Conservation (phyloP, 2,329 filamentous ascomycete genomes). For the Lojkania enalia region DNA sequence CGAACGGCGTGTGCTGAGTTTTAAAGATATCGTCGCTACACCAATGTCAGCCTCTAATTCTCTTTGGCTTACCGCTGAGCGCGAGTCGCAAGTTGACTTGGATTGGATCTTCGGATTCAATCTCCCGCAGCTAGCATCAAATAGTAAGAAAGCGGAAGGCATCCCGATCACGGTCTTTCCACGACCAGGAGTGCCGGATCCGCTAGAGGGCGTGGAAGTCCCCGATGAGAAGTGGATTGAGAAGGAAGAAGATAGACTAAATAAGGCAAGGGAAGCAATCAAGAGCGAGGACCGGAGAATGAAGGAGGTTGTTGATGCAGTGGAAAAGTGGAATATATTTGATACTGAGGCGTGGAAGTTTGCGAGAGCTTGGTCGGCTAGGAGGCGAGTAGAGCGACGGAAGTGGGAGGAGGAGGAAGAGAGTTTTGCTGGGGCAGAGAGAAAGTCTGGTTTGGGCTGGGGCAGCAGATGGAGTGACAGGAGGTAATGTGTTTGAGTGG, state of each 20-base stretch:
- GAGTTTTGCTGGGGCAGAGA: conserved; percentile 65
- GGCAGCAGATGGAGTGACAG: conserved; percentile 42
- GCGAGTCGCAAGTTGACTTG: conserved; percentile 65
- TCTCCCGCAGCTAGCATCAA: conserved; percentile 64
- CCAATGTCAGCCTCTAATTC: conserved; percentile 62
- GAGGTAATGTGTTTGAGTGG: neutral
- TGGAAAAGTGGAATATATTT: conserved; percentile 61
- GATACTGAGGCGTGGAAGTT: conserved; percentile 81
- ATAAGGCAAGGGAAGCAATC: conserved; percentile 52
- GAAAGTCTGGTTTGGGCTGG: conserved; percentile 52
- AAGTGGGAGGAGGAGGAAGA: conserved; percentile 73
- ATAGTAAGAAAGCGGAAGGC: conserved; percentile 62
- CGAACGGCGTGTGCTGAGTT: conserved; percentile 67
- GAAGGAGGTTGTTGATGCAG: conserved; percentile 43
- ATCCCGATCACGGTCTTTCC: conserved; percentile 41
- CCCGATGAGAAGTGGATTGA: conserved; percentile 58
- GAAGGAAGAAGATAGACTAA: conserved; percentile 60
- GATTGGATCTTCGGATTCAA: conserved; percentile 90
- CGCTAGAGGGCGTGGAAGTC: conserved; percentile 54
- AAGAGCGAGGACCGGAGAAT: conserved; percentile 38
- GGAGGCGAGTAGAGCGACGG: conserved; percentile 63
- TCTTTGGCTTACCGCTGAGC: conserved; percentile 80
- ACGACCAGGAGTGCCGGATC: conserved; percentile 51
- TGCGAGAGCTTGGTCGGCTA: conserved; percentile 67
- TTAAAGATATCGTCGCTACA: conserved; percentile 82